Evolutionary conservation across 2,329 filamentous ascomycete species (phyloP), one percentile per base, ranked within the genome.

Genomic region (Aureobasidium subglaciale): DNA sequence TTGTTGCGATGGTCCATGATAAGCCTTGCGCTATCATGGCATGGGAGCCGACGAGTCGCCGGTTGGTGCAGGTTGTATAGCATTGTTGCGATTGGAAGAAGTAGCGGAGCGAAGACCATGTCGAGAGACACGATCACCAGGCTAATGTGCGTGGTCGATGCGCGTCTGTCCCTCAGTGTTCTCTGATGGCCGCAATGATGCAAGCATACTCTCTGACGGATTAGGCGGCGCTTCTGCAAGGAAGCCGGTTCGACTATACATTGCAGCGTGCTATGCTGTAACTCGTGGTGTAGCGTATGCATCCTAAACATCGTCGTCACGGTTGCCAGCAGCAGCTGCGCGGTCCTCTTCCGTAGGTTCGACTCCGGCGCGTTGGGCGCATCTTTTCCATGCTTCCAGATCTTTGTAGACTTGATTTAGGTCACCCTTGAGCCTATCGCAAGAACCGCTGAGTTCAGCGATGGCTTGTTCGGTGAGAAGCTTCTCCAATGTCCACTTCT

Each of bases 401-500:
- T 92, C 88, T 50, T 85, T 78, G 76, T 88, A 91, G 20, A 87
- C 83, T 30, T 87, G 78, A 68, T 90, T 86, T 62, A 85, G 88
- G 67, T 93, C 88, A 32, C 79, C 78, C 75, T 92, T 92, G 60
- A 92, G 80, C 73, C 91, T 93, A 63, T 95, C 89, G 65, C 92
- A 95, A 60, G 87, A 91, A 27, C 85, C 81, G 66, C 87, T 92
- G 49, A 96, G 82, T 71, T 97, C 92, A 15, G 85, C 84, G 62
- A 95, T 92, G 45, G 90, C 90, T 68, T 93, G 88, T 72, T 95
- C 89, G 0, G 88, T 92, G 35, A 93, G 79, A 35, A 95, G 80
- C 74, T 97, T 97, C 73, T 93, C 89, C 25, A 93, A 76, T 4
- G 88, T 92, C 88, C 88, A 93, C 72, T 96, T 90, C 70, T 96